Evolutionary conservation across 306 rosid species (phyloP).

Genomic region (Quercus ilex): DNA sequence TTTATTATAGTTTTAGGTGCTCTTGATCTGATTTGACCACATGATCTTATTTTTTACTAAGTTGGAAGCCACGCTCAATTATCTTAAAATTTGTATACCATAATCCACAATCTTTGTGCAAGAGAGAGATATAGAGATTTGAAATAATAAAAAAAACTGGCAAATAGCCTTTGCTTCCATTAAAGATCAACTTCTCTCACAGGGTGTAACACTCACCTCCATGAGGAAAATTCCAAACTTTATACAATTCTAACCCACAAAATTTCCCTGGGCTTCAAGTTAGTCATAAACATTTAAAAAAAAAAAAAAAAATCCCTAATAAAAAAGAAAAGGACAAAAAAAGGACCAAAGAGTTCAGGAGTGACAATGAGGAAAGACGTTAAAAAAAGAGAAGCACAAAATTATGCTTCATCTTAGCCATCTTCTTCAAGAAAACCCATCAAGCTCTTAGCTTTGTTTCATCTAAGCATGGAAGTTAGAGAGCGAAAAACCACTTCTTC

Average conservation of each 20-base stretch:
- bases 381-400: conserved; percentile 55
- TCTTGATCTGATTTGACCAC: conserved; percentile 6
- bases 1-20: conserved; percentile 4
- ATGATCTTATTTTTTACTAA: not conserved
- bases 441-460: conserved; percentile 16
- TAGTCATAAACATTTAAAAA: conserved; percentile 26
- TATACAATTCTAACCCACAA: conserved; percentile 46
- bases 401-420: conserved; percentile 52
- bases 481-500: conserved; percentile 84
- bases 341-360: conserved; percentile 12
- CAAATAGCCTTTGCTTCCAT: conserved; percentile 17
- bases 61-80: conserved; percentile 9
- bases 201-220: conserved; percentile 29
- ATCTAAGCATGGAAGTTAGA: conserved; percentile 69
- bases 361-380: conserved; percentile 42
- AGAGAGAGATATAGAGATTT: not conserved
- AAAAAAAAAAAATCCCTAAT: conserved; percentile 30
- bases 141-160: not conserved
- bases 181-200: conserved; percentile 51
- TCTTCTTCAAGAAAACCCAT: conserved; percentile 36
- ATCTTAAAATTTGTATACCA: conserved; percentile 8
- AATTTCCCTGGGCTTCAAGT: conserved; percentile 34
- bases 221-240: conserved; percentile 46
- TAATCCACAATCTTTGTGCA: not conserved
- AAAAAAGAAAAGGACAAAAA: not conserved